Conservation (phyloP, 176 grass and related monocot genomes). For the Bromus sterilis region DNA sequence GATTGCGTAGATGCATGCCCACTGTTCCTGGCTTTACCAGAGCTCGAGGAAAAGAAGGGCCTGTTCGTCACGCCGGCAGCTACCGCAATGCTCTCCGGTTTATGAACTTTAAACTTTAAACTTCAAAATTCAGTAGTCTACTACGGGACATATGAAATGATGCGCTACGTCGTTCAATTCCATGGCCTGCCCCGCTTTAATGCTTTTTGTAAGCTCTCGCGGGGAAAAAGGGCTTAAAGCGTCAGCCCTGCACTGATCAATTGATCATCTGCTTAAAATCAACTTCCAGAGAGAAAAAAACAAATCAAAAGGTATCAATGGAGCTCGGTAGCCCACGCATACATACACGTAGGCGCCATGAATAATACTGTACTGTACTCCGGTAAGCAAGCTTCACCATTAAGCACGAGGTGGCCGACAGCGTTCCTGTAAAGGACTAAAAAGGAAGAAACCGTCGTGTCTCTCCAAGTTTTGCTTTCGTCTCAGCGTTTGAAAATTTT, state of each 20-base stretch:
- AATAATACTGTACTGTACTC: too few relatives aligned
- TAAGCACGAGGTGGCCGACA: constrained; percentile 51
- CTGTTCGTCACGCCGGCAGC: constrained; percentile 35
- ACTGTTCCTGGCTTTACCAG: constrained; percentile 30
- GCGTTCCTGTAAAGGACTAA: constrained; percentile 27
- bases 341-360: neutral
- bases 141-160: constrained; percentile 2
- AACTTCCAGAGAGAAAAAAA: constrained; percentile 10
- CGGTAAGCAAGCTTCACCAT: too few relatives aligned
- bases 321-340: neutral
- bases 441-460: constrained; percentile 35
- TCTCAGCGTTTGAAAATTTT: constrained; percentile 23
- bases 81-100: neutral
- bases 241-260: constrained; percentile 28
- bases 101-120: constrained; percentile 8
- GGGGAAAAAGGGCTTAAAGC: constrained; percentile 18
- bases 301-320: constrained; percentile 10
- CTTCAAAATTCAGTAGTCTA: neutral
- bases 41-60: constrained; percentile 33
- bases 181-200: neutral
- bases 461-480: constrained; percentile 15
- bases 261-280: too few relatives aligned
- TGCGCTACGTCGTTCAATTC: neutral
- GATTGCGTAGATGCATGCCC: neutral
- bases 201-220: constrained; percentile 35